phyloP scores from a whole-genome alignment of 805 yeast genomes.

The Starmera amethionina region DNA sequence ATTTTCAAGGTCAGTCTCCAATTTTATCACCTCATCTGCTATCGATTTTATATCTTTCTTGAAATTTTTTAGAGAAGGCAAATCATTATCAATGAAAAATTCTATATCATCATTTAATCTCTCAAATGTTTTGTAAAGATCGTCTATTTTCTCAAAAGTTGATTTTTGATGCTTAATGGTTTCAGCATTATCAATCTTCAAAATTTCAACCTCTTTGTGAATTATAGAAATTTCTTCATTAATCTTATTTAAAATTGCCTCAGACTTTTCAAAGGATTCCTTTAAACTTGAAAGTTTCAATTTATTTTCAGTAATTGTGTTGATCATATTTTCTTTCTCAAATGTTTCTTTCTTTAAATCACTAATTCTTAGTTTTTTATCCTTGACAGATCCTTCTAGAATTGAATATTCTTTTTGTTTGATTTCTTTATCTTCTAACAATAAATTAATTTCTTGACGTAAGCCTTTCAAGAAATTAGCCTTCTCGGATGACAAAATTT shows the following conservation, averaged over 20 bases:
- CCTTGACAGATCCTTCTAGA: slow-evolving; percentile 42
- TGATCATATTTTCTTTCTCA: slow-evolving; percentile 33
- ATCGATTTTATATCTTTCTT: slow-evolving; percentile 8
- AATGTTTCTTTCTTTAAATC: slow-evolving; percentile 40
- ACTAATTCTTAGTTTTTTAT: slow-evolving; percentile 40
- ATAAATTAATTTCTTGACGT: slow-evolving; percentile 24
- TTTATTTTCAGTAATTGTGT: slow-evolving; percentile 27
- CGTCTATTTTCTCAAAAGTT: slow-evolving; percentile 7
- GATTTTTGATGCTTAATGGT: background rate
- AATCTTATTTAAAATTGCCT: slow-evolving; percentile 10
- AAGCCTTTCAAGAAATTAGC: slow-evolving; percentile 28
- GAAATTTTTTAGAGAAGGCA: slow-evolving; percentile 2
- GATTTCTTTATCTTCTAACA: slow-evolving; percentile 34
- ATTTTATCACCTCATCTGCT: slow-evolving; percentile 8
- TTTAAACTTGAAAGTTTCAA: slow-evolving; percentile 16
- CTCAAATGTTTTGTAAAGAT: slow-evolving; percentile 17
- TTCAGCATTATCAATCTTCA: background rate
- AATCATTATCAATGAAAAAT: slow-evolving; percentile 1
- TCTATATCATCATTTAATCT: slow-evolving; percentile 27
- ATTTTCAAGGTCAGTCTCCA: slow-evolving; percentile 20
- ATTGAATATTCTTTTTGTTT: slow-evolving; percentile 32
- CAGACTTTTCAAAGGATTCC: slow-evolving; percentile 11
- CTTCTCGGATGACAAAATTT: slow-evolving; percentile 29
- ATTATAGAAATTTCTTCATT: slow-evolving; percentile 14
- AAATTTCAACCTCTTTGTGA: slow-evolving; percentile 10